Percentiles rank a stretch among this genome's conserved stretches.
Evolutionary conservation across 2,329 filamentous ascomycete genomes (phyloP).

Genomic region (Pseudogymnoascus sp.): DNA sequence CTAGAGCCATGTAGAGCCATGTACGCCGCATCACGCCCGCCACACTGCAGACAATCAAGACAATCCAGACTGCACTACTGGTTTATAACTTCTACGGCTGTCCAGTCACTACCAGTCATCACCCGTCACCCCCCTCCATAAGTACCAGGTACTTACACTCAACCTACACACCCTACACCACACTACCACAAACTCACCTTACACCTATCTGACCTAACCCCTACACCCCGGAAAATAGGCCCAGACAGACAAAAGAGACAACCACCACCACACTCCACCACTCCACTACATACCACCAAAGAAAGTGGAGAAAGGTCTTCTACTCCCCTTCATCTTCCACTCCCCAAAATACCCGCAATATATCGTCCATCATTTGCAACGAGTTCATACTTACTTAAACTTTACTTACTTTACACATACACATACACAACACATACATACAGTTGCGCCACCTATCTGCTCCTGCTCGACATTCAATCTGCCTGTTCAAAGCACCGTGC

Average conservation of each 20-base stretch:
- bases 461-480: not conserved
- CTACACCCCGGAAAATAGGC: conserved; percentile 3
- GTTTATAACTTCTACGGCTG: not conserved
- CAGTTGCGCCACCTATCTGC: not conserved
- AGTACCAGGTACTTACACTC: not conserved
- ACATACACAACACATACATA: not conserved
- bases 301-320: conserved; percentile 7
- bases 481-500: not conserved
- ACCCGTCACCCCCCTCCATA: not conserved
- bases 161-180: too few species aligned
- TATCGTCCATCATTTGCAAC: conserved; percentile 5
- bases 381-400: not conserved
- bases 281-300: too few species aligned
- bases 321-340: conserved; percentile 4
- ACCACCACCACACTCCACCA: too few species aligned
- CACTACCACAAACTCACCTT: too few species aligned
- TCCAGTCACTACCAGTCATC: not conserved
- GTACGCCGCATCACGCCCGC: not conserved
- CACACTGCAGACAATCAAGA: too few species aligned
- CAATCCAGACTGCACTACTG: not conserved
- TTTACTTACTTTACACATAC: not conserved
- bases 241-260: not conserved
- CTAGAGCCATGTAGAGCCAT: too few species aligned
- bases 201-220: not conserved
- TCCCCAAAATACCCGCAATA: not conserved